Evolutionary conservation across 495 filamentous ascomycete genomes (phyloP).

Genomic region (Penicillium desertorum): DNA sequence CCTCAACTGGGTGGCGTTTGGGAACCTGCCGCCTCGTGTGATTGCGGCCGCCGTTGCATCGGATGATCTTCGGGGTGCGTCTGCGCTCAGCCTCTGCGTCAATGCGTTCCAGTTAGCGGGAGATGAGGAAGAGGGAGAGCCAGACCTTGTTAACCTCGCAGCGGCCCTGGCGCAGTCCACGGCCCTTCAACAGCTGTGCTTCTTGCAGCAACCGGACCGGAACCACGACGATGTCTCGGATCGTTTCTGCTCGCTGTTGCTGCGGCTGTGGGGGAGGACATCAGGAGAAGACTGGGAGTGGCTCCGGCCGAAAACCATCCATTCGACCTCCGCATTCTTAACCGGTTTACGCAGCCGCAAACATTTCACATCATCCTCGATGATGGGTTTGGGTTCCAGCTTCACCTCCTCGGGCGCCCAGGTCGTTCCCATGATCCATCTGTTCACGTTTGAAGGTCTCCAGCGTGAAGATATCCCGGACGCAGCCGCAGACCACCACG

Average conservation of each 20-base stretch:
- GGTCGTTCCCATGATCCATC: no score
- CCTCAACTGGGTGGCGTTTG: slow-evolving; percentile 21
- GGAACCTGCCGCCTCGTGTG: slow-evolving; percentile 10
- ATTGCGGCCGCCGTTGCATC: slow-evolving; percentile 19
- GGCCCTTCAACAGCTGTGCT: slow-evolving; percentile 18
- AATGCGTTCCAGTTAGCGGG: slow-evolving; percentile 6
- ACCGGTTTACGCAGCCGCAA: no score
- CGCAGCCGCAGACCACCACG: no score
- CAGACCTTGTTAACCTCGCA: slow-evolving; percentile 12
- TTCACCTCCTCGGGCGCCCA: no score
- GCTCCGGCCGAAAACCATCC: slow-evolving; percentile 20
- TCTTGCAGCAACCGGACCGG: slow-evolving; percentile 18
- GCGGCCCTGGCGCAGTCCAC: slow-evolving; percentile 16
- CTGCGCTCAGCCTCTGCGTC: slow-evolving; percentile 22
- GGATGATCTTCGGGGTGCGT: slow-evolving; percentile 15
- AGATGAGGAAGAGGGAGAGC: slow-evolving; percentile 10
- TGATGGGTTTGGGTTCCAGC: no score
- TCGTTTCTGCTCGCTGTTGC: slow-evolving; percentile 15
- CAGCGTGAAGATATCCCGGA: no score
- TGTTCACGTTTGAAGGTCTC: no score
- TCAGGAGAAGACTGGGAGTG: slow-evolving; percentile 14
- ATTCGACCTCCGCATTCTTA: slow-evolving; percentile 19
- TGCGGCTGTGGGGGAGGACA: not conserved
- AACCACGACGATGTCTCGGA: slow-evolving; percentile 15
- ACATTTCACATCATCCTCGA: slow-evolving; percentile 23